These are phyloP conservation scores for Aspergillus sclerotiicarbonarius DNA, from an alignment of 495 filamentous ascomycete genomes.

Conservation along the genomic window DNA sequence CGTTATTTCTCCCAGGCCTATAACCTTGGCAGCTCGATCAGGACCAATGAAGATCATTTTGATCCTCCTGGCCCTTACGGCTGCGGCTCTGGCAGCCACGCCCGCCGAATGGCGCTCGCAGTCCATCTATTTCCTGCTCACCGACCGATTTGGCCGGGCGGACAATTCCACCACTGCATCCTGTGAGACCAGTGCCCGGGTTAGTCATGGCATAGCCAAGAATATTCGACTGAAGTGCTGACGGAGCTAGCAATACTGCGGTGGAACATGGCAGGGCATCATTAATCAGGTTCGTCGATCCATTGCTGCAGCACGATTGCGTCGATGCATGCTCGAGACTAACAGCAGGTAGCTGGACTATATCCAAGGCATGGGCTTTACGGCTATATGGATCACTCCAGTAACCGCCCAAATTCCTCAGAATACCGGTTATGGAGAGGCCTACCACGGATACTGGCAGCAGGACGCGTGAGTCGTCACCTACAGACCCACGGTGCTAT, in stretches of 20 bases:
- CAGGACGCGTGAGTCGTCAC: slow-evolving; percentile 50
- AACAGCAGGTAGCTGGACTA: slow-evolving; percentile 40
- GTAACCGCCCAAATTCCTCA: slow-evolving; percentile 60
- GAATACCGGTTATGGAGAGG: slow-evolving; percentile 49
- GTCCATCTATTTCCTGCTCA: slow-evolving; percentile 73
- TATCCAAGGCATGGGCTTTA: slow-evolving; percentile 76
- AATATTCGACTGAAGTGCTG: slow-evolving; percentile 2
- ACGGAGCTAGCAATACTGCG: slow-evolving; percentile 58
- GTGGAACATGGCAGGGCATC: slow-evolving; percentile 72
- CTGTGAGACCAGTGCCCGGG: slow-evolving; percentile 45
- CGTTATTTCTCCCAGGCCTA: background rate
- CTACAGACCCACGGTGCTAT: background rate
- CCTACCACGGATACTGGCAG: slow-evolving; percentile 79
- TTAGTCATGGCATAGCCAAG: slow-evolving; percentile 11
- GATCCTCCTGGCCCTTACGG: slow-evolving; percentile 22
- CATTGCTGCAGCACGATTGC: background rate
- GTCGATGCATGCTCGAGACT: slow-evolving; percentile 1
- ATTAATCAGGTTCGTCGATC: slow-evolving; percentile 53
- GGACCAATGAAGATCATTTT: slow-evolving; percentile 2
- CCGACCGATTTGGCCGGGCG: slow-evolving; percentile 70
- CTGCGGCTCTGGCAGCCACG: slow-evolving; percentile 35
- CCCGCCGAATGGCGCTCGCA: slow-evolving; percentile 59
- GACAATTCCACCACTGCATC: slow-evolving; percentile 59
- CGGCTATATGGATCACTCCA: slow-evolving; percentile 80
- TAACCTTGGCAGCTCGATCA: background rate